A percentile compares a stretch with the other conserved stretches of the same genome.
phyloP scores from a whole-genome alignment of 768 basidiomycete species.

The Agrocybe praecox region DNA sequence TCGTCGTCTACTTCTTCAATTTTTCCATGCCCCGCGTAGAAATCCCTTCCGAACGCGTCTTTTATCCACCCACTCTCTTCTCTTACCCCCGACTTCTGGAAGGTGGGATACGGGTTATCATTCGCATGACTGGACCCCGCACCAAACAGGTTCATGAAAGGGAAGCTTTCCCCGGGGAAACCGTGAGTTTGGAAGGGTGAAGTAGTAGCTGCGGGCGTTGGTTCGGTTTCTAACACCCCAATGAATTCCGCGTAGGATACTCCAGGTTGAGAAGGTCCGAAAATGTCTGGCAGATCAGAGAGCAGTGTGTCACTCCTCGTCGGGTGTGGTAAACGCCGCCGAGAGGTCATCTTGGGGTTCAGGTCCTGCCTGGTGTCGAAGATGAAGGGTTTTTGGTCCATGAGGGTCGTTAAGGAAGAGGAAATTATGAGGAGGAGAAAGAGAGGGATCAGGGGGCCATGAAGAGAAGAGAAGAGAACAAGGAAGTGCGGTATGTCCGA shows the following conservation, averaged over 20 bases:
- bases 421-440: slow-evolving; percentile 1
- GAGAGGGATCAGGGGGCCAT: slow-evolving; percentile 1
- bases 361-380: slow-evolving; percentile 25
- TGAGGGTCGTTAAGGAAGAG: slow-evolving; percentile 10
- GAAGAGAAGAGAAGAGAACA: slow-evolving; percentile 4
- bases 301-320: slow-evolving; percentile 14
- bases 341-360: slow-evolving; percentile 19
- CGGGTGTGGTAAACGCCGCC: slow-evolving; percentile 22
- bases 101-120: slow-evolving; percentile 11
- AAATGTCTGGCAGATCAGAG: slow-evolving; percentile 15
- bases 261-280: slow-evolving; percentile 8
- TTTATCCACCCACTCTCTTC: slow-evolving; percentile 28
- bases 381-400: slow-evolving; percentile 18
- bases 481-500: slow-evolving; percentile 4
- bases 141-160: slow-evolving; percentile 5
- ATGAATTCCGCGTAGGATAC: slow-evolving; percentile 20
- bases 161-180: background rate
- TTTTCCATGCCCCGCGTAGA: slow-evolving; percentile 25
- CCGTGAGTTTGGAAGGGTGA: slow-evolving; percentile 1
- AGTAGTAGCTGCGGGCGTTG: slow-evolving; percentile 8
- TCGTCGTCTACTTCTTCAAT: slow-evolving; percentile 33
- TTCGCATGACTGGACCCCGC: slow-evolving; percentile 21
- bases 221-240: slow-evolving; percentile 18
- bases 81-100: slow-evolving; percentile 13
- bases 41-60: slow-evolving; percentile 22